These are phyloP conservation scores for Lasiosphaeriaceae sp. DNA, from an alignment of 495 filamentous ascomycete genomes.

Conservation along the genomic window DNA sequence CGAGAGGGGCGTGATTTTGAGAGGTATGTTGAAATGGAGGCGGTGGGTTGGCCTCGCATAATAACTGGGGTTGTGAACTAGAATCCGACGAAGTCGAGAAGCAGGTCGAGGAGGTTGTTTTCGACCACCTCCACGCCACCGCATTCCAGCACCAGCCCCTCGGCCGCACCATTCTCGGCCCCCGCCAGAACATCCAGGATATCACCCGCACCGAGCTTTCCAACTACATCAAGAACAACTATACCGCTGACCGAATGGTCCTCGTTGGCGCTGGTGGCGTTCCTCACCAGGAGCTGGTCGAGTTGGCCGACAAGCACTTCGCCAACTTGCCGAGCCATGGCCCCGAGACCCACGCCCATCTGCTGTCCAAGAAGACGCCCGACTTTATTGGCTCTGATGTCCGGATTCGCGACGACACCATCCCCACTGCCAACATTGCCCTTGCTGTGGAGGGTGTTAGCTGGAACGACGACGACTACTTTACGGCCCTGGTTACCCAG, in stretches of 20 bases:
- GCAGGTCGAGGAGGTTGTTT: conserved; percentile 98
- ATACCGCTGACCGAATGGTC: conserved; percentile 98
- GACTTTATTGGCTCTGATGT: conserved; percentile 97
- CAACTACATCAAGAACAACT: conserved; percentile 98
- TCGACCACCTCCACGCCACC: conserved; percentile 98
- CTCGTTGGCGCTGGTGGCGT: conserved; percentile 93
- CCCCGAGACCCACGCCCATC: conserved; percentile 65
- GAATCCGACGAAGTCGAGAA: conserved; percentile 99
- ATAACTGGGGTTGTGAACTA: too few relatives aligned
- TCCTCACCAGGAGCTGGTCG: conserved; percentile 88
- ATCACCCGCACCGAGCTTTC: conserved; percentile 85
- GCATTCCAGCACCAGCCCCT: conserved; percentile 95
- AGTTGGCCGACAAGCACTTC: conserved; percentile 97
- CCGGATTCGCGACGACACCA: conserved; percentile 89
- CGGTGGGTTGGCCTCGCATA: too few relatives aligned
- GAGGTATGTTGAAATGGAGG: too few relatives aligned
- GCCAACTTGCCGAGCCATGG: conserved; percentile 63
- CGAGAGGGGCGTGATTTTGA: conserved; percentile 95
- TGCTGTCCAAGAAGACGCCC: conserved; percentile 77
- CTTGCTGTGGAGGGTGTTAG: conserved; percentile 98
- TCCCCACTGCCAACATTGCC: conserved; percentile 94
- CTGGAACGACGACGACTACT: conserved; percentile 99
- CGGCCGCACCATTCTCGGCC: conserved; percentile 95
- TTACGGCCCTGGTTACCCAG: conserved; percentile 94
- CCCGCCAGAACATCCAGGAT: conserved; percentile 95